Evolutionary conservation across 108 stramenopile species (phyloP).

Genomic region (Pelagomonas calceolata): DNA sequence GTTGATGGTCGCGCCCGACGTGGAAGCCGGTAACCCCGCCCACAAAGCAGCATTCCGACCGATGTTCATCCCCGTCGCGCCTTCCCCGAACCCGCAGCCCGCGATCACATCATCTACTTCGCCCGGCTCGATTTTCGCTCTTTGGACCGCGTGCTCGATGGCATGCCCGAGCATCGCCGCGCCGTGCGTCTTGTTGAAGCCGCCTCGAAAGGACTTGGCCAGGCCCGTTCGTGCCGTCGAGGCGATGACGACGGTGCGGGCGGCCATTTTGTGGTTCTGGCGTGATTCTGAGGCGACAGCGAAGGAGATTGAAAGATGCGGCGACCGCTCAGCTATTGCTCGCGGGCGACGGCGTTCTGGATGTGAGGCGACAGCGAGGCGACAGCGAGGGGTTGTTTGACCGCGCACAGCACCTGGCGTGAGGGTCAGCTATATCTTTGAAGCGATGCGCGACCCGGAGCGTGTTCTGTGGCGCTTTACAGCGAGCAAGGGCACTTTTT

Average conservation of each 20-base stretch:
- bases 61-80: constrained; percentile 21
- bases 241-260: neutral
- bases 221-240: constrained; percentile 19
- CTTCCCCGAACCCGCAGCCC: constrained; percentile 22
- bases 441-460: too few relatives aligned
- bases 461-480: too few relatives aligned
- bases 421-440: too few relatives aligned
- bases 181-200: constrained; percentile 20
- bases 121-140: constrained; percentile 9
- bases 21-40: constrained; percentile 19
- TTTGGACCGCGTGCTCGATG: constrained; percentile 9
- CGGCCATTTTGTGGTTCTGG: too few relatives aligned
- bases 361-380: too few relatives aligned
- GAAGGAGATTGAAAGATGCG: too few relatives aligned
- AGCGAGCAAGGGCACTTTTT: too few relatives aligned
- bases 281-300: too few relatives aligned
- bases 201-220: constrained; percentile 16
- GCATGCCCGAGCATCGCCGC: constrained; percentile 11
- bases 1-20: constrained; percentile 40
- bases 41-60: constrained; percentile 20
- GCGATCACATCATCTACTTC: constrained; percentile 23
- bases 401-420: too few relatives aligned
- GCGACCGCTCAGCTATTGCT: too few relatives aligned
- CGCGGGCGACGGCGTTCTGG: too few relatives aligned
- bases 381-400: too few relatives aligned